Conservation (phyloP, 2,329 filamentous ascomycete genomes). For the Ophiobolus disseminans region DNA sequence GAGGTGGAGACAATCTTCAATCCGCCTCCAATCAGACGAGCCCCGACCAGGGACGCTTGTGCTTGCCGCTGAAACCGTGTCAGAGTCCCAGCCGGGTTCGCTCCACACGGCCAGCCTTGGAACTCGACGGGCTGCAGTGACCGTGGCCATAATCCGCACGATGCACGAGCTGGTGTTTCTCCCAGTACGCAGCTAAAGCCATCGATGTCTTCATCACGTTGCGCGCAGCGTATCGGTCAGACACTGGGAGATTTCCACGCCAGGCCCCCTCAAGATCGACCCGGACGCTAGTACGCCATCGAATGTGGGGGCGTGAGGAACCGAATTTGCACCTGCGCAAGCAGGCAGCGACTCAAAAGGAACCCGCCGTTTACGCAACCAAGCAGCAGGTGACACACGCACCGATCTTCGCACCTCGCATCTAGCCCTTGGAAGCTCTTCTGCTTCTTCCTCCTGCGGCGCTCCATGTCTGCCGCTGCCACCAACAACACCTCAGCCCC, state of each 20-base stretch:
- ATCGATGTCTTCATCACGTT: too few relatives aligned
- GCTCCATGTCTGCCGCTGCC: slow-evolving; percentile 24
- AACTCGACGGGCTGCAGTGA: too few relatives aligned
- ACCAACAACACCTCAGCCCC: slow-evolving; percentile 46
- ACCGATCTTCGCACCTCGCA: slow-evolving; percentile 4
- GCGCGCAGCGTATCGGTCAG: too few relatives aligned
- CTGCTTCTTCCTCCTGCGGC: neutral
- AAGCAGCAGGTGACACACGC: neutral
- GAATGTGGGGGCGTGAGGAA: slow-evolving; percentile 1
- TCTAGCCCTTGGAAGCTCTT: neutral
- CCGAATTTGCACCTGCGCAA: neutral
- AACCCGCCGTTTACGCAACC: neutral
- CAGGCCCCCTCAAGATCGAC: slow-evolving; percentile 1
- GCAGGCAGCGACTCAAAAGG: neutral
- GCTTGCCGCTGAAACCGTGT: slow-evolving; percentile 13
- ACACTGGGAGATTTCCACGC: too few relatives aligned
- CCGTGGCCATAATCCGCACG: too few relatives aligned
- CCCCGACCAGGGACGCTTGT: neutral
- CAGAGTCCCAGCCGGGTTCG: too few relatives aligned
- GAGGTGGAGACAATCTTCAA: neutral
- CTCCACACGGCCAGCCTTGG: too few relatives aligned
- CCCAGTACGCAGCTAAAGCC: too few relatives aligned
- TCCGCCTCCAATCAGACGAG: neutral
- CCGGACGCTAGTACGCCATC: neutral
- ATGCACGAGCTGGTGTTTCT: too few relatives aligned